Evolutionary conservation across 2,329 filamentous ascomycete species (phyloP).

Genomic region (Talaromyces sp.): DNA sequence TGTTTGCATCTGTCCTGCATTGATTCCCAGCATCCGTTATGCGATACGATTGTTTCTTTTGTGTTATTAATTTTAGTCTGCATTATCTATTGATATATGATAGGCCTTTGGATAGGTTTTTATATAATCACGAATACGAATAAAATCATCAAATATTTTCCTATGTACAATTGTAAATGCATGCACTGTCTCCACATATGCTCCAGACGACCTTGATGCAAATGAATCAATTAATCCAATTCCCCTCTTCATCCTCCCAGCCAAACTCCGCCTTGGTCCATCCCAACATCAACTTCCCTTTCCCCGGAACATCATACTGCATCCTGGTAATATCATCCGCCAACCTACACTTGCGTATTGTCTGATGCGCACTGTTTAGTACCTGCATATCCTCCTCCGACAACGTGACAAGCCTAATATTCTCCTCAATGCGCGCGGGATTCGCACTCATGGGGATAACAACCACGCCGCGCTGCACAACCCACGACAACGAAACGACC

Average conservation of each 20-base stretch:
- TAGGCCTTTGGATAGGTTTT: background rate
- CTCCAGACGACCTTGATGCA: background rate
- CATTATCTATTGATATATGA: background rate
- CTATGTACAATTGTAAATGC: background rate
- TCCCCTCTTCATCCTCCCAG: background rate
- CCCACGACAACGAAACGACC: constrained; percentile 40
- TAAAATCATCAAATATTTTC: background rate
- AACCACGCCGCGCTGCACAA: constrained; percentile 40
- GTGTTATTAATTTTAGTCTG: background rate
- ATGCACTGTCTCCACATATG: background rate
- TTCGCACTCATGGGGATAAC: constrained; percentile 49
- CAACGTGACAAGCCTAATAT: constrained; percentile 24
- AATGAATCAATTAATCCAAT: background rate
- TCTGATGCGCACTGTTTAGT: background rate
- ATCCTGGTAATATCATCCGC: background rate
- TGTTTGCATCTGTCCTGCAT: background rate
- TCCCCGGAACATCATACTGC: background rate
- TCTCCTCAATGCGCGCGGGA: constrained; percentile 39
- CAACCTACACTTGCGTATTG: background rate
- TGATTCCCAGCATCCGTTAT: background rate
- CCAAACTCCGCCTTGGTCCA: background rate
- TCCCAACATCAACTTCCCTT: background rate
- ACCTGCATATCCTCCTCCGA: constrained; percentile 7
- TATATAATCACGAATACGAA: background rate
- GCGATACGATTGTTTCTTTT: background rate